A percentile compares a stretch with the other conserved stretches of the same genome.
Conservation (phyloP, 345 rosid genomes). For the Hevea brasiliensis region DNA sequence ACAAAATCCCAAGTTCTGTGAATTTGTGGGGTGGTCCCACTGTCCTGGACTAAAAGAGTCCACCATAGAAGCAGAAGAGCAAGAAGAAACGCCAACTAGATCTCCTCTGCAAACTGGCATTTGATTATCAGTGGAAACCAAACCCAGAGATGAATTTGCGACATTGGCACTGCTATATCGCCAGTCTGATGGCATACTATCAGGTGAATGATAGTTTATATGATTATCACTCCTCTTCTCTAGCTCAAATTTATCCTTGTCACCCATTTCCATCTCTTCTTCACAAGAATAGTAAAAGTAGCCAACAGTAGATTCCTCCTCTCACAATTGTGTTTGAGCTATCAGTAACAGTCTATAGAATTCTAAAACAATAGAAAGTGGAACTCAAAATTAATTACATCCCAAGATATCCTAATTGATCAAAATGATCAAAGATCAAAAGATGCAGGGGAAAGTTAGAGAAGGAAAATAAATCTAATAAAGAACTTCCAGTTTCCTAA, state of each 20-base stretch:
- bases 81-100: conserved; percentile 49
- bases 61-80: conserved; percentile 69
- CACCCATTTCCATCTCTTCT: conserved; percentile 60
- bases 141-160: conserved; percentile 46
- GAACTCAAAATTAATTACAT: conserved; percentile 27
- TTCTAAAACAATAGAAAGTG: conserved; percentile 20
- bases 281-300: conserved; percentile 22
- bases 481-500: conserved; percentile 10
- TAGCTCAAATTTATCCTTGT: conserved; percentile 55
- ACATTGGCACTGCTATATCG: conserved; percentile 49
- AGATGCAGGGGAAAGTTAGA: conserved; percentile 21
- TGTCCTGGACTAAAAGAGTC: conserved; percentile 58
- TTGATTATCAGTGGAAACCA: conserved; percentile 51
- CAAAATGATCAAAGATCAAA: conserved; percentile 15
- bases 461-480: conserved; percentile 23
- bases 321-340: conserved; percentile 21
- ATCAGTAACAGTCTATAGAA: not conserved
- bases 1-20: conserved; percentile 62
- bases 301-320: conserved; percentile 18
- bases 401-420: conserved; percentile 20
- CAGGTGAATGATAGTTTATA: conserved; percentile 45
- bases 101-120: conserved; percentile 39
- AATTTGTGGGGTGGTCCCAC: conserved; percentile 67
- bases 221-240: conserved; percentile 53
- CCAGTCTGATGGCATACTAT: conserved; percentile 56